Conservation (phyloP, 148 eudicot species). For the Cornus kousa region DNA sequence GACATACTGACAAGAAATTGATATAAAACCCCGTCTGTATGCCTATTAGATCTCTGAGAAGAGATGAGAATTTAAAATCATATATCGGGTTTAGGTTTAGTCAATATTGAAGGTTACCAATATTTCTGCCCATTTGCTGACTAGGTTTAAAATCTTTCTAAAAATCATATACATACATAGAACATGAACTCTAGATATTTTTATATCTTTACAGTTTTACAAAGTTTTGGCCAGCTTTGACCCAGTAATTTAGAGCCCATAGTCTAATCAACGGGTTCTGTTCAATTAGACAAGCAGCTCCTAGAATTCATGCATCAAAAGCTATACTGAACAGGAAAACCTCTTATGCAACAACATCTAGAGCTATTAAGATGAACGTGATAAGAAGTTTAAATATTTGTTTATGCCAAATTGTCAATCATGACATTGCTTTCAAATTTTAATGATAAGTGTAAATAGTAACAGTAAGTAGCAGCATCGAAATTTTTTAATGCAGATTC, state of each 20-base stretch:
- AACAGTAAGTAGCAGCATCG: background rate
- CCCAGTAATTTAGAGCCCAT: background rate
- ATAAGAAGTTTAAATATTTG: background rate
- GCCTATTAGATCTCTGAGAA: background rate
- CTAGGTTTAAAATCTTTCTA: background rate
- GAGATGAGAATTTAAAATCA: background rate
- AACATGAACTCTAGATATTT: no score
- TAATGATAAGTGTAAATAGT: background rate
- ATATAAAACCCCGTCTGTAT: background rate
- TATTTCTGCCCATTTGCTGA: background rate
- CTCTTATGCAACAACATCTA: background rate
- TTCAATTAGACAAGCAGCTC: background rate
- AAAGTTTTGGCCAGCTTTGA: background rate
- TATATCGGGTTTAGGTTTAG: background rate
- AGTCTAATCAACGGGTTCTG: background rate
- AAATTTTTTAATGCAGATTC: background rate
- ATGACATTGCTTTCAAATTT: background rate
- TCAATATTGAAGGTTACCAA: background rate
- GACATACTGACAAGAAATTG: background rate
- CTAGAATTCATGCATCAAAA: background rate
- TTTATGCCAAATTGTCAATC: background rate
- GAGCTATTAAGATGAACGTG: background rate
- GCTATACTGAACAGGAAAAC: background rate
- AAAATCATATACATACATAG: no score
- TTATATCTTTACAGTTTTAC: background rate